These are phyloP conservation scores for Leishmania guyanensis DNA, from an alignment of 208 protist species.

Conservation along the genomic window DNA sequence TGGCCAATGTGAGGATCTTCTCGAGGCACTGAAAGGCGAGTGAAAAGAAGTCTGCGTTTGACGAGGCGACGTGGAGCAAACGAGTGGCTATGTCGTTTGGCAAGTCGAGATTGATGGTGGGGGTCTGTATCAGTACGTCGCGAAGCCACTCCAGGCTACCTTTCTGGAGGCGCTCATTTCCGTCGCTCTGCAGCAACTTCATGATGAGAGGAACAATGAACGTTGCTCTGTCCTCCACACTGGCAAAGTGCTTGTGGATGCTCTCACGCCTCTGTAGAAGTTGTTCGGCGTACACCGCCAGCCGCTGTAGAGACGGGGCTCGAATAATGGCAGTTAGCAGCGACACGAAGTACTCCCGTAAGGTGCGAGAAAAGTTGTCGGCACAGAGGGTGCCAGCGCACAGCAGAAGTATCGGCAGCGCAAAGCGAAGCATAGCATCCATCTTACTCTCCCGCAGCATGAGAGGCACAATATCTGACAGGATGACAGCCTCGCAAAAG, in stretches of 20 bases:
- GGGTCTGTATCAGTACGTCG: constrained; percentile 21
- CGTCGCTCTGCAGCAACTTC: constrained; percentile 36
- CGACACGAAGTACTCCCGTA: constrained; percentile 46
- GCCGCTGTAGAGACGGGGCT: constrained; percentile 26
- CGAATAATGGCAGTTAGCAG: constrained; percentile 38
- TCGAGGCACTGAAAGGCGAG: constrained; percentile 45
- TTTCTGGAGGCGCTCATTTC: constrained; percentile 32
- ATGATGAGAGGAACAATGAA: constrained; percentile 47
- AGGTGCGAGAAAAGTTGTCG: constrained; percentile 25
- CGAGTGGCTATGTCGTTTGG: constrained; percentile 25
- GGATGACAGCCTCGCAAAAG: constrained; percentile 45
- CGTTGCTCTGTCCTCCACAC: constrained; percentile 30
- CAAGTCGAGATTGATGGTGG: constrained; percentile 23
- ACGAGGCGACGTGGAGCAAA: constrained; percentile 28
- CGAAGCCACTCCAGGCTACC: constrained; percentile 32
- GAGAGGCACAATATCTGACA: constrained; percentile 47
- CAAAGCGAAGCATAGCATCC: constrained; percentile 48
- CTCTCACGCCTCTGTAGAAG: constrained; percentile 45
- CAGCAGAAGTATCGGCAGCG: constrained; percentile 55
- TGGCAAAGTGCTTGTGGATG: constrained; percentile 37
- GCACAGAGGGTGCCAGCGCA: constrained; percentile 28
- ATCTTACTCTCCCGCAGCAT: constrained; percentile 45
- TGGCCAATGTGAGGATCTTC: constrained; percentile 24
- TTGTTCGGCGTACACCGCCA: constrained; percentile 43
- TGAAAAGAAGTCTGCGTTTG: constrained; percentile 17